Base-by-base conservation (phyloP, 306 rosid species). In the Prunus persica region DNA sequence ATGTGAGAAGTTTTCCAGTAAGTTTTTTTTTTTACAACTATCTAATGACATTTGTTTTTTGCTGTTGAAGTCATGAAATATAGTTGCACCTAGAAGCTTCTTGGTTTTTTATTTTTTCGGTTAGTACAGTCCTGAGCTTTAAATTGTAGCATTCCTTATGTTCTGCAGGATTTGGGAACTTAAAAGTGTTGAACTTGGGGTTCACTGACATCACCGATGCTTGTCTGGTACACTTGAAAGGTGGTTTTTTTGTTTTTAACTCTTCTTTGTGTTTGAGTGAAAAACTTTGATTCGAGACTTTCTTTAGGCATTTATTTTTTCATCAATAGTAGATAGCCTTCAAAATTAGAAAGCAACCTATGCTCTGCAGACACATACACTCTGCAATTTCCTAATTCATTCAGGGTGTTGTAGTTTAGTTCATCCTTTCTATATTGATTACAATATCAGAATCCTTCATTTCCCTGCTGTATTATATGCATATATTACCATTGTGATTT, bases 221-320 rank as follows among this genome's bases (percentile, higher is more conserved):
- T 20, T 95, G 96, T 84, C 88, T 95, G 85, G 86, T 54, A 46
- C 89, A 88, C 88, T 84, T 95, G 78, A 89, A 90, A 90, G 98
- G 98, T 95, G 67, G 75, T 71, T 52, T 83, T 2, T 56, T 72
- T 13, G n/a, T 55, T 72, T 60, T 12, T 27, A 12, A 38, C 70
- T 24, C 50, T 72, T 43, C 12, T 34, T 24, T 51, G 3, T 22
- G n/a, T 73, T 65, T 57, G 12, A 19, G 19, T 66, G 30, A 5
- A 1, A 34, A 69, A 15, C n/a, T 34, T 7, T 41, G 71, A 10
- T 43, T 8, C 27, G 5, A 4, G 56, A 52, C 54, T 55, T 69
- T n/a, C 50, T 24, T 46, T 46, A 7, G 28, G 34, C 65, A 34
- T 76, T 65, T 47, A 8, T 69, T 34, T 71, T 79, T 72, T 4